Conservation (phyloP, 225 moss, liverwort and hornwort genomes). For the Lunularia cruciata region DNA sequence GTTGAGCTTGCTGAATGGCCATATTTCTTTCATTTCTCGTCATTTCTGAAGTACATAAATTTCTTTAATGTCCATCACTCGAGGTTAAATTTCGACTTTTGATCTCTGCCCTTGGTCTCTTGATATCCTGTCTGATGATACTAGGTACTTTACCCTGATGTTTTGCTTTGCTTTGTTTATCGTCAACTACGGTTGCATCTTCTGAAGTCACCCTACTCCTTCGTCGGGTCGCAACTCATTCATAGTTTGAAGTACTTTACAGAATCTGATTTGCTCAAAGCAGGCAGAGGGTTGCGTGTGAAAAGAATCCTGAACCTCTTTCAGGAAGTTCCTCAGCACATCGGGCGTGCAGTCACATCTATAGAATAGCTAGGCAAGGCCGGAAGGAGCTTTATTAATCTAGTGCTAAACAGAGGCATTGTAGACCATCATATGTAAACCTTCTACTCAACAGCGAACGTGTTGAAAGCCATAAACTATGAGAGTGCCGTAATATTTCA, state of each 20-base stretch:
- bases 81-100: too few relatives aligned
- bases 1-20: too few relatives aligned
- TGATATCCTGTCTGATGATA: neutral
- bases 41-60: neutral
- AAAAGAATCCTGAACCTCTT: neutral
- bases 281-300: neutral
- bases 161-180: too few relatives aligned
- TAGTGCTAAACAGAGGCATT: too few relatives aligned
- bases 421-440: too few relatives aligned
- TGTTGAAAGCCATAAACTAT: neutral
- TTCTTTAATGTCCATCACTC: neutral
- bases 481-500: neutral
- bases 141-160: too few relatives aligned
- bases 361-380: too few relatives aligned
- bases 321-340: neutral
- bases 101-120: neutral
- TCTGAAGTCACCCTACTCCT: slow-evolving; percentile 5
- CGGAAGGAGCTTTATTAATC: too few relatives aligned
- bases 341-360: neutral
- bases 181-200: neutral
- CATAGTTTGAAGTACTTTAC: neutral
- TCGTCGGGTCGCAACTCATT: slow-evolving; percentile 8
- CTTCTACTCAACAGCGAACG: too few relatives aligned
- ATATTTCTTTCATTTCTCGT: neutral
- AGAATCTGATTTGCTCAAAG: neutral